phyloP scores from a whole-genome alignment of 2,329 filamentous ascomycete genomes.

The Truncatella angustata region DNA sequence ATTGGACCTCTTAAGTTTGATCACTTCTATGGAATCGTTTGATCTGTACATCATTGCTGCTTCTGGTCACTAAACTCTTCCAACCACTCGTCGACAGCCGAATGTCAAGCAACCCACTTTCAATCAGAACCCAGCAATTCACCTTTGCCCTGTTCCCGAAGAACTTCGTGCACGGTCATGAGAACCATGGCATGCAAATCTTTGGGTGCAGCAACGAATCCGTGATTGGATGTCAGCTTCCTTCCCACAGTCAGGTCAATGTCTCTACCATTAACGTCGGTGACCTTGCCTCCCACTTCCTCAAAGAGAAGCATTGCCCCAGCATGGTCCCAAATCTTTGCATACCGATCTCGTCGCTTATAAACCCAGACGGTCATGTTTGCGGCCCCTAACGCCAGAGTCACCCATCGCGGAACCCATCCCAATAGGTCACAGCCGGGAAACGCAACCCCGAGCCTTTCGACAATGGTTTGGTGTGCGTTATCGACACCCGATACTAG shows the following conservation, averaged over 20 bases:
- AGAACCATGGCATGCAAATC: conserved; percentile 43
- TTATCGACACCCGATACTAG: conserved; percentile 47
- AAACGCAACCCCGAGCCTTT: conserved; percentile 38
- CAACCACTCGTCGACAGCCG: no score
- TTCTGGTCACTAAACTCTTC: no score
- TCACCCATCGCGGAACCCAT: conserved; percentile 57
- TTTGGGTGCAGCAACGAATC: conserved; percentile 53
- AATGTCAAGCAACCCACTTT: no score
- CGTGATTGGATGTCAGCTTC: conserved; percentile 49
- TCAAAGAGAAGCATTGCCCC: conserved; percentile 59
- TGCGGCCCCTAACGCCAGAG: conserved; percentile 49
- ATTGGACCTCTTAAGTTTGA: no score
- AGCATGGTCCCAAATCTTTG: conserved; percentile 60
- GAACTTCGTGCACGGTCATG: conserved; percentile 30
- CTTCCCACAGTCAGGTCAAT: conserved; percentile 51
- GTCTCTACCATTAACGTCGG: conserved; percentile 49
- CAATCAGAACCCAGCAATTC: no score
- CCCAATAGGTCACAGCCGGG: conserved; percentile 53
- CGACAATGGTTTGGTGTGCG: conserved; percentile 44
- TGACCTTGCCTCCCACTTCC: conserved; percentile 54
- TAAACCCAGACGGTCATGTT: conserved; percentile 59
- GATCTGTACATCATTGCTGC: no score
- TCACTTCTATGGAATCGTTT: no score
- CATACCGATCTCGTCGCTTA: conserved; percentile 42
- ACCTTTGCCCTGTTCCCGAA: conserved; percentile 31